Conservation (phyloP, 2,329 filamentous ascomycete genomes). For the Xylaria hypoxylon region DNA sequence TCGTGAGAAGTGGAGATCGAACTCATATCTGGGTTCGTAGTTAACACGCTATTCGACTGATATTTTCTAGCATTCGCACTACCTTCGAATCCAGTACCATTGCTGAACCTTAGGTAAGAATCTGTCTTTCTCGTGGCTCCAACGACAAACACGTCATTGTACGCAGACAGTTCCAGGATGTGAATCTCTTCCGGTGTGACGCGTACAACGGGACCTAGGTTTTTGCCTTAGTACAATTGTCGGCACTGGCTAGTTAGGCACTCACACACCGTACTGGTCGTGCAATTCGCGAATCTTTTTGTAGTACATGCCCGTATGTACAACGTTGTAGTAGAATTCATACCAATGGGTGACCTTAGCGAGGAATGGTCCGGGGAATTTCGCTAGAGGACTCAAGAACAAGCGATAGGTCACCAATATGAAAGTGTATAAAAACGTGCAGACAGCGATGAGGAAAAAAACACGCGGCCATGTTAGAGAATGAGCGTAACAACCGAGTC, state of each 20-base stretch:
- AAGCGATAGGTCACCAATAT: slow-evolving; percentile 19
- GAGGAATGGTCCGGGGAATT: slow-evolving; percentile 17
- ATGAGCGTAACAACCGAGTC: neutral
- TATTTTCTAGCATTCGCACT: neutral
- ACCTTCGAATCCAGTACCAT: slow-evolving; percentile 25
- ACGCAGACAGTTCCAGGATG: slow-evolving; percentile 15
- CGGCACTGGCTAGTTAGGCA: neutral
- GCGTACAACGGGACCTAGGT: slow-evolving; percentile 13
- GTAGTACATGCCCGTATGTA: slow-evolving; percentile 22
- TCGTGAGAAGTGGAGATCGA: slow-evolving; percentile 15
- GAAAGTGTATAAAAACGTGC: neutral
- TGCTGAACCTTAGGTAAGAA: slow-evolving; percentile 9
- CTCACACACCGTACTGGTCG: slow-evolving; percentile 4
- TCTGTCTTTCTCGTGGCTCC: slow-evolving; percentile 21
- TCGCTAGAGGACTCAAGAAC: slow-evolving; percentile 20
- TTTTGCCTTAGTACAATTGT: neutral
- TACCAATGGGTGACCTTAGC: slow-evolving; percentile 25
- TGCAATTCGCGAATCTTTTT: slow-evolving; percentile 20
- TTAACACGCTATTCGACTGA: neutral
- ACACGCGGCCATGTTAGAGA: slow-evolving; percentile 1
- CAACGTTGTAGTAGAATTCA: slow-evolving; percentile 27
- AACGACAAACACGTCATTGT: slow-evolving; percentile 10
- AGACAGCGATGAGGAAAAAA: neutral
- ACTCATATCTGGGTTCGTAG: slow-evolving; percentile 7
- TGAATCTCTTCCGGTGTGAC: slow-evolving; percentile 27